Evolutionary conservation across 768 basidiomycete species (phyloP).

Genomic region (Lentinula aciculospora): DNA sequence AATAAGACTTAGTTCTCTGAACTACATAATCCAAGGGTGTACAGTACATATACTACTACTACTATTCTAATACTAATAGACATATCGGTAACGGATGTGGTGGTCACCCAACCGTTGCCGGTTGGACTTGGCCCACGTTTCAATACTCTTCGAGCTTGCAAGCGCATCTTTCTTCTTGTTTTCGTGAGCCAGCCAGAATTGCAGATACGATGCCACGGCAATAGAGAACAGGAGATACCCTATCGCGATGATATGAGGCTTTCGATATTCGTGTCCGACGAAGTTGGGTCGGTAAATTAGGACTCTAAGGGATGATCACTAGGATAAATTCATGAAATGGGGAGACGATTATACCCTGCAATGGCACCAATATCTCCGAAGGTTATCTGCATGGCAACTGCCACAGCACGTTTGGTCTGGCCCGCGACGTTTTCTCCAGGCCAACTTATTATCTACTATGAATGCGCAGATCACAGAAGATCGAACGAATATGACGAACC

Average conservation of each 20-base stretch:
- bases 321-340: not conserved
- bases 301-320: slow-evolving; percentile 24
- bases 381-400: slow-evolving; percentile 59
- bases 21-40: not conserved
- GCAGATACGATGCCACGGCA: slow-evolving; percentile 36
- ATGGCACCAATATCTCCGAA: slow-evolving; percentile 59
- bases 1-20: not conserved
- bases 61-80: slow-evolving; percentile 14
- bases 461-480: not conserved
- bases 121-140: not conserved
- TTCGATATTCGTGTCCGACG: slow-evolving; percentile 39
- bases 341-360: not conserved
- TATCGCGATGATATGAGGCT: slow-evolving; percentile 53
- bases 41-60: not conserved
- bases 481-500: not conserved
- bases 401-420: slow-evolving; percentile 60
- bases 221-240: slow-evolving; percentile 51
- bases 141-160: not conserved
- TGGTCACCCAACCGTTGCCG: slow-evolving; percentile 32
- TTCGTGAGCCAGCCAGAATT: slow-evolving; percentile 42
- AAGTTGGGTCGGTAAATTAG: slow-evolving; percentile 51
- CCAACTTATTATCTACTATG: slow-evolving; percentile 31
- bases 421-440: slow-evolving; percentile 64
- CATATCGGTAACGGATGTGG: slow-evolving; percentile 33
- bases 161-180: slow-evolving; percentile 39